A percentile compares a stretch with the other conserved stretches of the same genome.
Evolutionary conservation across 2,329 filamentous ascomycete species (phyloP).

Genomic region (Trichoderma sp.): DNA sequence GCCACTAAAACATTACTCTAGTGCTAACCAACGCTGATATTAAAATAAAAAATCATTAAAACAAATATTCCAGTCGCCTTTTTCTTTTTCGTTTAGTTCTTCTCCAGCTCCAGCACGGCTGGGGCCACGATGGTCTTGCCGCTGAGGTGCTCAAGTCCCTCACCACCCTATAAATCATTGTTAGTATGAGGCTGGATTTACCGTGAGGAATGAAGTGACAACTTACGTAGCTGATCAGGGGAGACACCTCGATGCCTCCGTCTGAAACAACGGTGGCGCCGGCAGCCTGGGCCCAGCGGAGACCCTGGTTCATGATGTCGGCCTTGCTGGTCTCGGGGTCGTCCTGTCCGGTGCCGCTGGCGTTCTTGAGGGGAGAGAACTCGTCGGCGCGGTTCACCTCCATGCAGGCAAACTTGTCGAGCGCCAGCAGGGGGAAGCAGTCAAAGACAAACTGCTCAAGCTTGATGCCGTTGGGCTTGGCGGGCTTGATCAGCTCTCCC

Average conservation of each 20-base stretch:
- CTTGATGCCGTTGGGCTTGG: slow-evolving; percentile 97
- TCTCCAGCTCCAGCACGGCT: slow-evolving; percentile 49
- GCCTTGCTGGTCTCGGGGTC: slow-evolving; percentile 88
- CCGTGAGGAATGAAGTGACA: neutral
- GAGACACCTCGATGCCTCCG: slow-evolving; percentile 82
- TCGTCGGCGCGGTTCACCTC: slow-evolving; percentile 97
- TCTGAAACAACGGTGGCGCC: slow-evolving; percentile 71
- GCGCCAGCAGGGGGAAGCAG: slow-evolving; percentile 83
- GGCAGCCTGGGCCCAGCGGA: slow-evolving; percentile 77
- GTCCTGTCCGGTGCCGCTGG: slow-evolving; percentile 79
- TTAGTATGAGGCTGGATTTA: neutral
- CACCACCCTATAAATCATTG: slow-evolving; percentile 49
- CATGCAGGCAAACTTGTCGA: slow-evolving; percentile 90
- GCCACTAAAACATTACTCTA: slow-evolving; percentile 7
- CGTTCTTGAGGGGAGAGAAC: slow-evolving; percentile 96
- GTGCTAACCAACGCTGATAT: slow-evolving; percentile 16
- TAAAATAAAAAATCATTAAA: neutral
- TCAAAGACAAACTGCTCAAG: slow-evolving; percentile 99
- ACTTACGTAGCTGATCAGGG: slow-evolving; percentile 93
- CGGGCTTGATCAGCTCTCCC: slow-evolving; percentile 81
- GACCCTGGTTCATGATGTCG: slow-evolving; percentile 87
- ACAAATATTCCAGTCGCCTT: neutral
- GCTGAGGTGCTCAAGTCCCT: slow-evolving; percentile 57
- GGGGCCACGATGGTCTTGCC: slow-evolving; percentile 53
- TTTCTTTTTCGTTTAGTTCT: slow-evolving; percentile 17